These are phyloP conservation scores for Discostella pseudostelligera DNA, from an alignment of 108 stramenopile species.

Conservation along the genomic window DNA sequence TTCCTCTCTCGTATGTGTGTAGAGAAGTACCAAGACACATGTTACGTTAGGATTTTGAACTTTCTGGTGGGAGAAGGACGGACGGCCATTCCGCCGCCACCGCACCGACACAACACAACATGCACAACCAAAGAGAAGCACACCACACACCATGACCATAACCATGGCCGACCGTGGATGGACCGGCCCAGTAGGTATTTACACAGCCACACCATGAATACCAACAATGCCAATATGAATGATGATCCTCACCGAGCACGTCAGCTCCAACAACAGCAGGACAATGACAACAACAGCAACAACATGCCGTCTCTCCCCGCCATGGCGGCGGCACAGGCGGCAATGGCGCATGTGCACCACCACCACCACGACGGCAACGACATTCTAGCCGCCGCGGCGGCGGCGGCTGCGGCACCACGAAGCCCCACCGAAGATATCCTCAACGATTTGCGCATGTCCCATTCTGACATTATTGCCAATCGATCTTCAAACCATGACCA, in stretches of 20 bases:
- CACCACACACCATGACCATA: too few species aligned
- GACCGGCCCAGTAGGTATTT: too few species aligned
- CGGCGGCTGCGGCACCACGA: neutral
- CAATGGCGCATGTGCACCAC: constrained; percentile 1
- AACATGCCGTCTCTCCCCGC: constrained; percentile 3
- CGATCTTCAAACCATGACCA: constrained; percentile 3
- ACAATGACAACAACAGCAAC: neutral
- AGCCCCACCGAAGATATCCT: neutral
- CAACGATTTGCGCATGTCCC: neutral
- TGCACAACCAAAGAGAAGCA: too few species aligned
- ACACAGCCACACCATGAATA: too few species aligned
- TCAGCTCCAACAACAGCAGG: neutral
- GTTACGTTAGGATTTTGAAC: too few species aligned
- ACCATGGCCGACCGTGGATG: too few species aligned
- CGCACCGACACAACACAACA: too few species aligned
- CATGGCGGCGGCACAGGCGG: constrained; percentile 23
- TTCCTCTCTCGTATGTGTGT: too few species aligned
- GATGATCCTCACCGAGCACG: neutral
- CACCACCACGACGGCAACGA: neutral
- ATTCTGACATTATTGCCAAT: constrained; percentile 28
- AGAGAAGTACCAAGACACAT: too few species aligned
- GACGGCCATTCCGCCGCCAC: too few species aligned
- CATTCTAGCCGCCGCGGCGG: neutral
- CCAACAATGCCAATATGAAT: neutral
- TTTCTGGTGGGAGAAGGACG: too few species aligned